Evolutionary conservation across 2,329 filamentous ascomycete genomes (phyloP).

Genomic region (Colletotrichum noveboracense): DNA sequence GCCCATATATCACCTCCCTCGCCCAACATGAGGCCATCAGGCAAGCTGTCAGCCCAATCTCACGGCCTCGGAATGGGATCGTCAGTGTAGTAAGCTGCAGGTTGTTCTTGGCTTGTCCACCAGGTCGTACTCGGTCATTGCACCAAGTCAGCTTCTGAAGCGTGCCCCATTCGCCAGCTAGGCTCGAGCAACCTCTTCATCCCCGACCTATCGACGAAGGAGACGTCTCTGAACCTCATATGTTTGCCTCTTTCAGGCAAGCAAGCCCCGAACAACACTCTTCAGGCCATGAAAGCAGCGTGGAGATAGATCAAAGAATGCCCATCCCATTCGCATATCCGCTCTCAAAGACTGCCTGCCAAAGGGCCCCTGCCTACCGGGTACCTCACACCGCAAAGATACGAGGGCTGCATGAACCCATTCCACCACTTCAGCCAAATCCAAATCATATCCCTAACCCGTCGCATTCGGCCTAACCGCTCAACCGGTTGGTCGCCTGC

Average conservation of each 20-base stretch:
- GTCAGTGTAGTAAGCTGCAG: not conserved
- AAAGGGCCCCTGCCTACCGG: not conserved
- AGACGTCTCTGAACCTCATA: not conserved
- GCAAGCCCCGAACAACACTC: not conserved
- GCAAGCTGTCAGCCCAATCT: not conserved
- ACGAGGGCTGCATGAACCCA: not conserved
- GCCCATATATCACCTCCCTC: not conserved
- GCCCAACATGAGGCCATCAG: not conserved
- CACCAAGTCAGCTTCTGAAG: not conserved
- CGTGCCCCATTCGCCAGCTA: not conserved
- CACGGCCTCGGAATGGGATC: not conserved
- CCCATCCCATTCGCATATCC: not conserved
- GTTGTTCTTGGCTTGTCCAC: not conserved
- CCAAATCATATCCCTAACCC: not conserved
- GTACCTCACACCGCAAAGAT: not conserved
- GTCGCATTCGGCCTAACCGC: not conserved
- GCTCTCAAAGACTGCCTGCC: not conserved
- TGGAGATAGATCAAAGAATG: not conserved
- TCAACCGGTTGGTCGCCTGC: not conserved
- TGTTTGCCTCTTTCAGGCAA: rapidly evolving
- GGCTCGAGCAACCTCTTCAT: not conserved
- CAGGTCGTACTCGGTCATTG: not conserved
- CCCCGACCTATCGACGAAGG: not conserved
- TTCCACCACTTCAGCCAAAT: not conserved
- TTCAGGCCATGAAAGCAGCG: not conserved